phyloP scores from a whole-genome alignment of 495 filamentous ascomycete genomes.

The Corynascus novoguineensis region DNA sequence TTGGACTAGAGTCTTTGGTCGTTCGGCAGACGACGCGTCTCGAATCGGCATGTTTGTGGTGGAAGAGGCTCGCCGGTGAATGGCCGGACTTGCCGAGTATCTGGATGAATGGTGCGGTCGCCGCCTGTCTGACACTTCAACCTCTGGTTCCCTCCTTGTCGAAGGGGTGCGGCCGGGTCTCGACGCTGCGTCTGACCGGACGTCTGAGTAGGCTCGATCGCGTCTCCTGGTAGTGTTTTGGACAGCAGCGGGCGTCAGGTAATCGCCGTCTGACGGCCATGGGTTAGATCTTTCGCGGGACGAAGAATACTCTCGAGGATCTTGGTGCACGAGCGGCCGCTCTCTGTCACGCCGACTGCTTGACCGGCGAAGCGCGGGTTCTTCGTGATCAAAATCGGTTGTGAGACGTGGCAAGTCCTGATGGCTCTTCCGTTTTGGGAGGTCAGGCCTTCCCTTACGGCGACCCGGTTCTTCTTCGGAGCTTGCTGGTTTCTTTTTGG shows the following conservation, averaged over 20 bases:
- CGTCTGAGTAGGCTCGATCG: constrained; percentile 38
- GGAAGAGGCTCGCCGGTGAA: constrained; percentile 20
- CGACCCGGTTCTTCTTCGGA: neutral
- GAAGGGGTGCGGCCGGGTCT: constrained; percentile 15
- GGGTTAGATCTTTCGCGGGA: constrained; percentile 12
- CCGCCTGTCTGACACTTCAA: constrained; percentile 18
- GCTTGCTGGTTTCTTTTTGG: neutral
- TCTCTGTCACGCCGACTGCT: constrained; percentile 23
- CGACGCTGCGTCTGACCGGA: constrained; percentile 10
- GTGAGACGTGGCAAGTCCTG: constrained; percentile 35
- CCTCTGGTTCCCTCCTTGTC: constrained; percentile 13
- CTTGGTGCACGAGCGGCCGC: constrained; percentile 22
- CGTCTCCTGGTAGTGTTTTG: constrained; percentile 33
- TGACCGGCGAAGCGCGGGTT: constrained; percentile 17
- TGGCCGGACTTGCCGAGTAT: neutral
- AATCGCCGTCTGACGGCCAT: constrained; percentile 27
- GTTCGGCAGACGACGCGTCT: neutral
- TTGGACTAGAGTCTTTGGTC: constrained; percentile 12
- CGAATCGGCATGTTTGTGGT: constrained; percentile 9
- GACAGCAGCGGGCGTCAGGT: constrained; percentile 31
- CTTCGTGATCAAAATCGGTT: constrained; percentile 22
- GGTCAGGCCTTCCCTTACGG: constrained; percentile 11
- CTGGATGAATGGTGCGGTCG: constrained; percentile 15
- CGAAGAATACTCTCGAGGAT: constrained; percentile 2
- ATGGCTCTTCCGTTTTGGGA: constrained; percentile 33